These are phyloP conservation scores for Aureobasidium sp. DNA, from an alignment of 2,329 filamentous ascomycete species.

Conservation along the genomic window DNA sequence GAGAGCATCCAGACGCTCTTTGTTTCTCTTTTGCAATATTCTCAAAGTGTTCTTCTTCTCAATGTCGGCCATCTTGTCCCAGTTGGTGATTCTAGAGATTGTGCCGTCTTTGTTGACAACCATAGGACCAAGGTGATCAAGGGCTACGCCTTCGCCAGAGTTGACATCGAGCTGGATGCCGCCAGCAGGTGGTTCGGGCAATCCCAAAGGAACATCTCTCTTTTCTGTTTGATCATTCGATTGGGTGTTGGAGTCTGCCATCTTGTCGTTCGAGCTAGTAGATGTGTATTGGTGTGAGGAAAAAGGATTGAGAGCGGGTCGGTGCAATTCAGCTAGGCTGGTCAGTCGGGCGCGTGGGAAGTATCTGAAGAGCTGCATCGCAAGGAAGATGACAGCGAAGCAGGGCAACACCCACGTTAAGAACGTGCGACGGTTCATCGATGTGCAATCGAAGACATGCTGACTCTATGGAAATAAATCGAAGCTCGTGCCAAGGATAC, in stretches of 20 bases:
- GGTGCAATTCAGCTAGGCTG: constrained; percentile 1
- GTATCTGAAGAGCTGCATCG: constrained; percentile 13
- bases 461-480: neutral
- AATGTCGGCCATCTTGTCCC: constrained; percentile 61
- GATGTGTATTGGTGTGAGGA: neutral
- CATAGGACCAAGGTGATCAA: constrained; percentile 65
- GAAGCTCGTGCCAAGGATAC: constrained; percentile 6
- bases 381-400: neutral
- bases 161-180: constrained; percentile 32
- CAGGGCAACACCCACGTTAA: constrained; percentile 10
- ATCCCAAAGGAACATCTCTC: constrained; percentile 16
- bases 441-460: neutral
- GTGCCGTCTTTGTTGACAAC: constrained; percentile 69
- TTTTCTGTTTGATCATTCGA: neutral
- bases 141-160: constrained; percentile 40
- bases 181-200: constrained; percentile 21
- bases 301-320: neutral
- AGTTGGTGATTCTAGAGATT: constrained; percentile 64
- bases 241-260: neutral
- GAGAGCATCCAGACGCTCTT: constrained; percentile 52
- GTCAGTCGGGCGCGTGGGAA: constrained; percentile 6
- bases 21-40: constrained; percentile 62
- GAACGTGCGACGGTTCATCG: constrained; percentile 12
- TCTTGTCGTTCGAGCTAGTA: neutral
- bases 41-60: constrained; percentile 62